phyloP scores from a whole-genome alignment of 441 rosid genomes.

The Sinapis alba region DNA sequence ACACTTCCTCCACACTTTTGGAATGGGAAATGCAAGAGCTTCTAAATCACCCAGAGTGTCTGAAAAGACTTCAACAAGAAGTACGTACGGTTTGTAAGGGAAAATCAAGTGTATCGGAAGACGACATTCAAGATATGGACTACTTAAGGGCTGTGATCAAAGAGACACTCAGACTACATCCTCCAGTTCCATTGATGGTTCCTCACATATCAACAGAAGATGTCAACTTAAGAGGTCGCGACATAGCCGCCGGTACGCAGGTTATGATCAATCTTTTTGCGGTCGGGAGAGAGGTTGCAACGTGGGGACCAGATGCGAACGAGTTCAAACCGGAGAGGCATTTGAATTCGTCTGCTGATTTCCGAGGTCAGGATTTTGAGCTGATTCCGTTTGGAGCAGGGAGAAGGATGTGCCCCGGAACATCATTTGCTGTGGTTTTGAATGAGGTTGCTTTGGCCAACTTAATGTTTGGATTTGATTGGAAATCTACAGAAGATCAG shows the following conservation, averaged over 20 bases:
- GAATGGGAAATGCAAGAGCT: slow-evolving; percentile 1
- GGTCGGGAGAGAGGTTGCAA: background rate
- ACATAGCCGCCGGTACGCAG: background rate
- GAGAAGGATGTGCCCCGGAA: background rate
- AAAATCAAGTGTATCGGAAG: background rate
- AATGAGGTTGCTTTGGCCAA: background rate
- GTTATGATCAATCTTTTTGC: background rate
- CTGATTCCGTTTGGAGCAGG: background rate
- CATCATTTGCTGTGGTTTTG: background rate
- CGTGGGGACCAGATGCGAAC: background rate
- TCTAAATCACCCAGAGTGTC: background rate
- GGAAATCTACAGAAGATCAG: background rate
- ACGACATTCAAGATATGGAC: background rate
- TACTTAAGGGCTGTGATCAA: background rate
- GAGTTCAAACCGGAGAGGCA: background rate
- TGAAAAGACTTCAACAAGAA: background rate
- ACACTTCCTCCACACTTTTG: background rate
- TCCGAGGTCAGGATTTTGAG: background rate
- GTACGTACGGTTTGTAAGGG: background rate
- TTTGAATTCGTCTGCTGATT: background rate
- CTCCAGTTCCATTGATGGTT: background rate
- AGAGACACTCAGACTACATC: background rate
- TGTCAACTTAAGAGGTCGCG: background rate
- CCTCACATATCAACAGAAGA: background rate
- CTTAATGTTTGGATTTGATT: background rate